Conservation (phyloP, 768 basidiomycete species). For the Rhodotorula sphaerocarpa region DNA sequence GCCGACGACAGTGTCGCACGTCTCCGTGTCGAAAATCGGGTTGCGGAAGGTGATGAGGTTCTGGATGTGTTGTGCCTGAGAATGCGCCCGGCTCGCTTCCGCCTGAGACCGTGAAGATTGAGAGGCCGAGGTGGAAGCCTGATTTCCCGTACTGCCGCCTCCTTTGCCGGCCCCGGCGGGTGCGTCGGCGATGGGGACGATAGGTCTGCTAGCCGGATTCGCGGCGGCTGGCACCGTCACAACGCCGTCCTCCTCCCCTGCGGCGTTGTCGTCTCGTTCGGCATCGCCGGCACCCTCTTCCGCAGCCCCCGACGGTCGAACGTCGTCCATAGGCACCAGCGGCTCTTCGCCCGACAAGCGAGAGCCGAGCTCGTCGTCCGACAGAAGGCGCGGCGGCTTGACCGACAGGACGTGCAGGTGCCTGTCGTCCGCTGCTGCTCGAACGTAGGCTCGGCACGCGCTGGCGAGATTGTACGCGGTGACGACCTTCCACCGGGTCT, state of each 20-base stretch:
- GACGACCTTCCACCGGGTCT: slow-evolving; percentile 81
- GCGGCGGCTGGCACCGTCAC: background rate
- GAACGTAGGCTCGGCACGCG: slow-evolving; percentile 81
- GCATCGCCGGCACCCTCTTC: slow-evolving; percentile 45
- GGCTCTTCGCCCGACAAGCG: slow-evolving; percentile 14
- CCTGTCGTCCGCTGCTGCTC: slow-evolving; percentile 57
- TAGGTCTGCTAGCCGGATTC: background rate
- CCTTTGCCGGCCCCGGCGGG: slow-evolving; percentile 18
- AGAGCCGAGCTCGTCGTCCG: slow-evolving; percentile 46
- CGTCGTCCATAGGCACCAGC: slow-evolving; percentile 11
- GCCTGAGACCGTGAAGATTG: background rate
- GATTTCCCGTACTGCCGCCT: slow-evolving; percentile 18
- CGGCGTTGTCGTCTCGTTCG: slow-evolving; percentile 45
- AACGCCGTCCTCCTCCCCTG: slow-evolving; percentile 32
- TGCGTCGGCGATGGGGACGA: background rate
- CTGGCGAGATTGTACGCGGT: slow-evolving; percentile 73
- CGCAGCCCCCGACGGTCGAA: slow-evolving; percentile 54
- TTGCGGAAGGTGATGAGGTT: slow-evolving; percentile 29
- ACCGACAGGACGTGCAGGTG: slow-evolving; percentile 50
- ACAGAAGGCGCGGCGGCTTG: slow-evolving; percentile 47
- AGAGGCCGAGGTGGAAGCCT: slow-evolving; percentile 1
- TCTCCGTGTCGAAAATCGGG: slow-evolving; percentile 33
- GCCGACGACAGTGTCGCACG: slow-evolving; percentile 26
- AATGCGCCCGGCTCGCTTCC: slow-evolving; percentile 6
- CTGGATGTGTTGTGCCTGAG: slow-evolving; percentile 18